phyloP scores from a whole-genome alignment of 2,329 filamentous ascomycete species.

The Pseudogymnoascus sp. region DNA sequence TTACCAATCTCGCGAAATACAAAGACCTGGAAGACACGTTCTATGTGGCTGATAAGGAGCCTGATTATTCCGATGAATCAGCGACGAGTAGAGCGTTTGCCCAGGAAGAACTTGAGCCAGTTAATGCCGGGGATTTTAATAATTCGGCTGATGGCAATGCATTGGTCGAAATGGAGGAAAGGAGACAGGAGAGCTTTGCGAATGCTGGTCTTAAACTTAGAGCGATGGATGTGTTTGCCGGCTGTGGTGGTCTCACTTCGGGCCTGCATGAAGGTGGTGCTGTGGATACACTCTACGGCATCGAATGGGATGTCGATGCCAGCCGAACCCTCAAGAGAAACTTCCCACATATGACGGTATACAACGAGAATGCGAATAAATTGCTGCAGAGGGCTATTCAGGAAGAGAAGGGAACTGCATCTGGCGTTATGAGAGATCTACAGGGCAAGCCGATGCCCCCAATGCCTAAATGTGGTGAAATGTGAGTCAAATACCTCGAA shows the following conservation, averaged over 20 bases:
- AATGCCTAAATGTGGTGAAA: constrained; percentile 14
- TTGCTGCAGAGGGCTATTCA: constrained; percentile 13
- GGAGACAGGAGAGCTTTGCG: neutral
- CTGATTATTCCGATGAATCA: neutral
- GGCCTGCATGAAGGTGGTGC: constrained; percentile 2
- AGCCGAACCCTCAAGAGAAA: neutral
- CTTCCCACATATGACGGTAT: constrained; percentile 9
- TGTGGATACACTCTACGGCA: neutral
- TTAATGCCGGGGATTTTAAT: neutral
- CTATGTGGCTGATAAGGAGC: constrained; percentile 15
- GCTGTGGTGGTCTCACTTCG: neutral
- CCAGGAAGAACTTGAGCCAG: constrained; percentile 3
- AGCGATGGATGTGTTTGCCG: constrained; percentile 10
- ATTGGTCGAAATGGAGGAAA: neutral
- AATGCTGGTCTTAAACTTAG: constrained; percentile 1
- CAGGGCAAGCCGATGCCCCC: constrained; percentile 11
- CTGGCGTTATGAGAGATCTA: constrained; percentile 10
- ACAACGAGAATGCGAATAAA: constrained; percentile 14
- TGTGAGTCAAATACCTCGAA: constrained; percentile 8
- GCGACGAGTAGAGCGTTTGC: neutral
- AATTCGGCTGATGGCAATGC: neutral
- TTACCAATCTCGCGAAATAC: constrained; percentile 16
- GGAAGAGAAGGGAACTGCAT: constrained; percentile 2
- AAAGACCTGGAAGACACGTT: constrained; percentile 19
- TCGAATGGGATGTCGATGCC: constrained; percentile 5